A percentile compares a stretch with the other conserved stretches of the same genome.
These are phyloP conservation scores for Euphrasia arctica DNA, from an alignment of 305 asterid species.

Conservation along the genomic window DNA sequence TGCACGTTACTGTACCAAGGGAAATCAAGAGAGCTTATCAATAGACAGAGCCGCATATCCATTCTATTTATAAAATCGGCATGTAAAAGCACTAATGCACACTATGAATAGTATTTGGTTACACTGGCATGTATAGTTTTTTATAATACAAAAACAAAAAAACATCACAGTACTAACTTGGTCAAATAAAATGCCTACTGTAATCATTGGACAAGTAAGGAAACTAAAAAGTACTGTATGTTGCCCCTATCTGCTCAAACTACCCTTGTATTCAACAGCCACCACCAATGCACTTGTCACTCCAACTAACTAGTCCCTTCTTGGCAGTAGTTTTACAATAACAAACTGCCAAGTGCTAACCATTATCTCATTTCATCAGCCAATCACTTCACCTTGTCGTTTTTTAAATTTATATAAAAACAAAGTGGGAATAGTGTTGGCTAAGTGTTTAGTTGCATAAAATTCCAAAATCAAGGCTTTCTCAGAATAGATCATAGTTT, in stretches of 20 bases:
- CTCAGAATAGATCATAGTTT: not conserved
- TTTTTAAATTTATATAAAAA: not conserved
- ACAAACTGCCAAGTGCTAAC: slow-evolving; percentile 7
- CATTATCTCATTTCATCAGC: not conserved
- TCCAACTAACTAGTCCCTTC: slow-evolving; percentile 8
- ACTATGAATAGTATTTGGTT: too few species aligned
- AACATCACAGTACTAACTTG: not conserved
- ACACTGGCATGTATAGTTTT: too few species aligned
- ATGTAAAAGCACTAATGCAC: slow-evolving; percentile 17
- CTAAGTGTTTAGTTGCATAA: slow-evolving; percentile 6
- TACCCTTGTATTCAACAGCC: not conserved
- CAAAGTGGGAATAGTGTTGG: not conserved
- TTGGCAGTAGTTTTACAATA: not conserved
- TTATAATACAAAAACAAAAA: too few species aligned
- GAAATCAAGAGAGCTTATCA: slow-evolving; percentile 37
- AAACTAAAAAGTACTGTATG: not conserved
- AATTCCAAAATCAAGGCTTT: slow-evolving; percentile 1
- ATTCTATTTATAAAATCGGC: not conserved
- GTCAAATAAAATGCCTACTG: not conserved
- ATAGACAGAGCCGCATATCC: slow-evolving; percentile 24
- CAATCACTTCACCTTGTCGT: not conserved
- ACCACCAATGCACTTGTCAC: not conserved
- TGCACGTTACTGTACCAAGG: slow-evolving; percentile 80
- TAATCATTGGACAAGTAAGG: slow-evolving; percentile 1
- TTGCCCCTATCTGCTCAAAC: slow-evolving; percentile 3